Evolutionary conservation across 176 grass and related monocot genomes (phyloP), one percentile per base, ranked within the genome.

Genomic region (Metroxylon sagu): DNA sequence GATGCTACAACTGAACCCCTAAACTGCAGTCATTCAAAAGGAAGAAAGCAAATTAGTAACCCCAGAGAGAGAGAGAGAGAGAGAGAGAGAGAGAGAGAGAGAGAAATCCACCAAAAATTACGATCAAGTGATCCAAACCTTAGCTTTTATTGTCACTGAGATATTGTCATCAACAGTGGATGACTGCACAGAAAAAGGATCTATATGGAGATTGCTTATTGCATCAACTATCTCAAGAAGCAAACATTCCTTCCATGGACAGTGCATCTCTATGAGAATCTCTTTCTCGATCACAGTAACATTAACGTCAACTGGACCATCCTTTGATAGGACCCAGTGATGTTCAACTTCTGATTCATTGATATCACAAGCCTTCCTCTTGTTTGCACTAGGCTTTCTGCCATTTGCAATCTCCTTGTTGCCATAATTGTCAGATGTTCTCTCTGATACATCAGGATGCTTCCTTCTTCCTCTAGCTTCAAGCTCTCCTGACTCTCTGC

Each of bases 391-490:
- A 15, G 29, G 31, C 53, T 78, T 95, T 67, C 72, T 79, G 66
- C 77, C 79, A 15, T 48, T 76, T 26, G 14, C 6, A 31, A 28
- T 59, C 7, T 43, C 61, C 68, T 65, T 73, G n/a, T 30, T 55
- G 50, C 74, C 65, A 16, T 77, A 83, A 43, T 72, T 77, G 52
- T 83, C 80, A 4, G 74, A 83, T 28, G 69, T 77, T 62, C 74
- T 68, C 39, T 83, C 80, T 5, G 80, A 74, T 57, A 48, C 54
- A 6, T 61, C 18, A 6, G 35, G 25, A n/a, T 65, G 66, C 49
- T 54, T 54, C 2, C 14, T 83, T 25, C 25, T 51, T 4, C 68
- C 50, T 26, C 26, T 62, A 6, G 66, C 50, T 57, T 62, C 77
- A 30, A 68, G 72, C 17, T 49, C 50, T 4, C 63, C 19, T 21